Evolutionary conservation across 106 monocot genomes (phyloP).

Genomic region (Iris macrosiphon): DNA sequence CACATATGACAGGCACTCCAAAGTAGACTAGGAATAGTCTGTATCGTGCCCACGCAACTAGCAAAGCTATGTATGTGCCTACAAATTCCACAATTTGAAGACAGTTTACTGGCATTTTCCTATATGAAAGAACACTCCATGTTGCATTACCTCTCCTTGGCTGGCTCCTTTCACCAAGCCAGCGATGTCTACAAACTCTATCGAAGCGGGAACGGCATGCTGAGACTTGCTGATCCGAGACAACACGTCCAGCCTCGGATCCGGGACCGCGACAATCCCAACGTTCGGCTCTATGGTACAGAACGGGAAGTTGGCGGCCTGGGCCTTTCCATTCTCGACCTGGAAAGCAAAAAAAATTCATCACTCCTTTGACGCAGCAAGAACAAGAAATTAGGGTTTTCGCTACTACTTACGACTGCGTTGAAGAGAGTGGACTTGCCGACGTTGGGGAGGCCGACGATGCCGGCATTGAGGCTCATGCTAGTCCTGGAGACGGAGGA

Average conservation of each 20-base stretch:
- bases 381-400: not conserved
- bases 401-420: conserved; percentile 57
- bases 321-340: conserved; percentile 99
- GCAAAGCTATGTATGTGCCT: too few relatives aligned
- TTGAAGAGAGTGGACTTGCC: conserved; percentile 98
- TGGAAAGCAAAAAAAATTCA: conserved; percentile 13
- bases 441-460: conserved; percentile 96
- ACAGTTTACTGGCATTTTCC: too few relatives aligned
- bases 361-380: not conserved
- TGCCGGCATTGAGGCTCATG: conserved; percentile 95
- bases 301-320: conserved; percentile 97
- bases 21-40: too few relatives aligned
- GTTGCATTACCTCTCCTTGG: conserved; percentile 89
- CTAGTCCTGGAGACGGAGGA: conserved; percentile 52
- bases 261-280: conserved; percentile 90
- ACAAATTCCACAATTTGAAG: too few relatives aligned
- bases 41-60: too few relatives aligned
- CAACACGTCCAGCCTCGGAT: conserved; percentile 71
- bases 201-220: conserved; percentile 61
- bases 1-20: too few relatives aligned
- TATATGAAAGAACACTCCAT: too few relatives aligned
- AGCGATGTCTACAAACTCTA: conserved; percentile 96
- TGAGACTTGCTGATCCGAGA: conserved; percentile 82
- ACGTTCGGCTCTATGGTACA: conserved; percentile 99
- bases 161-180: conserved; percentile 97